Evolutionary conservation across 2,329 filamentous ascomycete species (phyloP), one percentile per base, ranked within the genome.

Genomic region (Colletotrichum coccodes): DNA sequence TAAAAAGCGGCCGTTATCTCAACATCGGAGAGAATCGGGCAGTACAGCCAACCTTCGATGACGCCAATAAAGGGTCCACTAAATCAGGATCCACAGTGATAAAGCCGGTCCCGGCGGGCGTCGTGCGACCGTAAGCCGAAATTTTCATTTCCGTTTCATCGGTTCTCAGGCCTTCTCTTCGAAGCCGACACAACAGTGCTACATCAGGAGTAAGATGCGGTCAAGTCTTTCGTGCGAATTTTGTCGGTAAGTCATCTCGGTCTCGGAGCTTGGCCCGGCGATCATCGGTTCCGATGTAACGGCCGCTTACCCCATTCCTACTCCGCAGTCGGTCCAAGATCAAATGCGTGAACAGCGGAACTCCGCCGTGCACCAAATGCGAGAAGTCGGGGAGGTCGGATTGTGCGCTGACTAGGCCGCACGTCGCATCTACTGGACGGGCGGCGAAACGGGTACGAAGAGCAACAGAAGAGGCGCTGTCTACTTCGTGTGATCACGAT

Each of bases 171-270:
- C 40, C n/a, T 11, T 21, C 38, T 6, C 36, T 14, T 11, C 54
- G 64, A 40, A 68, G 50, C 60, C 68, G 68, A 64, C 21, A 21
- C 23, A 36, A 14, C 12, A 32, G 21, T 6, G 28, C 8, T 14
- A 26, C 14, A 40, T 44, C 42, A 34, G 63, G 16, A 26, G 53
- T 32, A 64, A 16, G 30, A 79, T 80, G 78, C 70, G 78, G 0
- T 78, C 78, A 26, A 80, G 78, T 65, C 42, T 80, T 23, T 80
- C 77, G 3, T 80, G 78, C 70, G 77, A 79, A 38, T 70, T 71
- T 38, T 80, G 78, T 60, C 72, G 78, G 78, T 78, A 69, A 70
- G 75, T 71, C 30, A 8, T 18, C 44, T 57, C 14, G 11, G 18
- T n/a, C 34, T 36, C 47, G 40, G 58, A 26, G 26, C 26, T 18